Conservation (phyloP, 306 rosid species). For the Oemleria cerasiformis region DNA sequence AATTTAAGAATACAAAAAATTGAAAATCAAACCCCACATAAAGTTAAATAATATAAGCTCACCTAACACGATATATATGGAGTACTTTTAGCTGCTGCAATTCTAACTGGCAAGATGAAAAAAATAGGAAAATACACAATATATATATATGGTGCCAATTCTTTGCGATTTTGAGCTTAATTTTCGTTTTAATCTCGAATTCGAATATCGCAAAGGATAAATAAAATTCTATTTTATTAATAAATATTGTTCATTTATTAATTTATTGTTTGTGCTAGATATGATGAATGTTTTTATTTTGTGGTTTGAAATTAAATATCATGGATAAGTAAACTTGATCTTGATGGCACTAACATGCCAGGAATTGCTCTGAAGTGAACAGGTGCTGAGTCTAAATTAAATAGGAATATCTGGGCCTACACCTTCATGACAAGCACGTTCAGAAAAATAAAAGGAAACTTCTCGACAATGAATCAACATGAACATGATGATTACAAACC, state of each 20-base stretch:
- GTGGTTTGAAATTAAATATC: background rate
- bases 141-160: too few relatives aligned
- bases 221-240: too few relatives aligned
- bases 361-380: slow-evolving; percentile 8
- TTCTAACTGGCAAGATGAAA: too few relatives aligned
- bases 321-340: background rate
- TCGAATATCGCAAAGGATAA: too few relatives aligned
- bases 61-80: background rate
- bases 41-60: slow-evolving; percentile 2
- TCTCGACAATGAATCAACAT: slow-evolving; percentile 22
- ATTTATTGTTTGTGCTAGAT: too few relatives aligned
- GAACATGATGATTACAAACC: slow-evolving; percentile 26
- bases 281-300: background rate
- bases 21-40: background rate
- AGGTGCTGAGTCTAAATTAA: background rate
- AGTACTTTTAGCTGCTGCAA: slow-evolving; percentile 4
- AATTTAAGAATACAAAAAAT: background rate
- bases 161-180: too few relatives aligned
- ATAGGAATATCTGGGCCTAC: slow-evolving; percentile 49
- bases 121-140: too few relatives aligned
- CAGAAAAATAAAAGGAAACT: slow-evolving; percentile 30
- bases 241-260: too few relatives aligned
- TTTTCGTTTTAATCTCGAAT: too few relatives aligned
- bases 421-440: slow-evolving; percentile 76
- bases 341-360: slow-evolving; percentile 11